Percentiles rank a stretch among this genome's conserved stretches.
Conservation (phyloP, 106 monocot genomes). For the Phalaenopsis equestris region DNA sequence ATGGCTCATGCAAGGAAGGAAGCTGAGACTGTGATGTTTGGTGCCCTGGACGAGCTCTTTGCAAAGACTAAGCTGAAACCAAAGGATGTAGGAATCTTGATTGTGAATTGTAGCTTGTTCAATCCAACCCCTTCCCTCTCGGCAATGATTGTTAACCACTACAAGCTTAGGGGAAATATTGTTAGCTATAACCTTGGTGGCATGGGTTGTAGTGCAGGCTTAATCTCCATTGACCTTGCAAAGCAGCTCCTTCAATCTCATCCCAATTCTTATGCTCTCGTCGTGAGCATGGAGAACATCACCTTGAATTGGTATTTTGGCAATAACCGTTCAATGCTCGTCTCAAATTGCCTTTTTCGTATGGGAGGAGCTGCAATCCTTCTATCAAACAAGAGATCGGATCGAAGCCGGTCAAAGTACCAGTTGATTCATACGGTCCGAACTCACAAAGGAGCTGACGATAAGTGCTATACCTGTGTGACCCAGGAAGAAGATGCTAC, state of each 20-base stretch:
- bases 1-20: conserved; percentile 15
- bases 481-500: conserved; percentile 11
- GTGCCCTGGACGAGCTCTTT: conserved; percentile 13
- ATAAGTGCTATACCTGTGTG: conserved; percentile 12
- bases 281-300: conserved; percentile 20
- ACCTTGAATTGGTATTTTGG: conserved; percentile 17
- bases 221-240: conserved; percentile 19
- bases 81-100: conserved; percentile 12
- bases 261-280: conserved; percentile 14
- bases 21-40: conserved; percentile 14
- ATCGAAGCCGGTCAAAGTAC: conserved; percentile 10
- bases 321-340: conserved; percentile 12
- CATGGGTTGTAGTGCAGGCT: conserved; percentile 16
- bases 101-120: conserved; percentile 20
- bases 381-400: conserved; percentile 11
- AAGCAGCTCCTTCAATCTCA: conserved; percentile 13
- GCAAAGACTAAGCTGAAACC: conserved; percentile 9
- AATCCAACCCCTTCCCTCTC: conserved; percentile 17
- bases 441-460: conserved; percentile 13
- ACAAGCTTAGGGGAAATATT: conserved; percentile 18
- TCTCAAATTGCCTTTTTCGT: conserved; percentile 15
- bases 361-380: conserved; percentile 18
- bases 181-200: conserved; percentile 17
- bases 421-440: conserved; percentile 12
- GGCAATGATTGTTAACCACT: conserved; percentile 15